Conservation (phyloP, 805 yeast species). For the Ogataea paradorogensis region DNA sequence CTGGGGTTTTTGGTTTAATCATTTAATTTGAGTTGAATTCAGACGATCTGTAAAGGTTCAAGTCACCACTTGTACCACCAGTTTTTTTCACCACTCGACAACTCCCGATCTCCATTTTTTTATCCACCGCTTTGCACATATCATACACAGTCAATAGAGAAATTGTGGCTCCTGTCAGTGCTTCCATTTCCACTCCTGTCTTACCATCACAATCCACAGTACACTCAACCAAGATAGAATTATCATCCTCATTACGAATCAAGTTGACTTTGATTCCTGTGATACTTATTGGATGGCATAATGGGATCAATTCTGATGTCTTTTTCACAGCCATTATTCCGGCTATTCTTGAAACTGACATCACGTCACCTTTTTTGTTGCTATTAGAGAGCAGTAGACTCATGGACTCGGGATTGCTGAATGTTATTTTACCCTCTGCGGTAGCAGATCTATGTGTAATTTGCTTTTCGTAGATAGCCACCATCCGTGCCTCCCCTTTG, state of each 20-base stretch:
- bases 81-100: constrained; percentile 39
- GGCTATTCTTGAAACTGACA: constrained; percentile 45
- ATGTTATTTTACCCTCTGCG: constrained; percentile 42
- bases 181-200: constrained; percentile 62
- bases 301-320: constrained; percentile 45
- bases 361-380: constrained; percentile 52
- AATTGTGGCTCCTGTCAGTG: constrained; percentile 44
- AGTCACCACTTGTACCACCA: constrained; percentile 42
- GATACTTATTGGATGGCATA: constrained; percentile 47
- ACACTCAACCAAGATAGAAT: constrained; percentile 33
- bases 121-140: constrained; percentile 59
- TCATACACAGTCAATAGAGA: constrained; percentile 50
- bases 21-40: constrained; percentile 3
- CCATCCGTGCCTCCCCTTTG: constrained; percentile 43
- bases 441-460: constrained; percentile 41
- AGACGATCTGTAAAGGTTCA: constrained; percentile 1
- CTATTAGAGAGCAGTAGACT: constrained; percentile 34
- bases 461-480: constrained; percentile 41
- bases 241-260: constrained; percentile 17
- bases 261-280: constrained; percentile 40
- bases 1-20: constrained; percentile 13
- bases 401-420: constrained; percentile 34
- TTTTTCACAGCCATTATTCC: constrained; percentile 52
- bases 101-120: constrained; percentile 39
- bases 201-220: constrained; percentile 46